Conservation (phyloP, 2,329 filamentous ascomycete species). For the Monilinia fructigena region DNA sequence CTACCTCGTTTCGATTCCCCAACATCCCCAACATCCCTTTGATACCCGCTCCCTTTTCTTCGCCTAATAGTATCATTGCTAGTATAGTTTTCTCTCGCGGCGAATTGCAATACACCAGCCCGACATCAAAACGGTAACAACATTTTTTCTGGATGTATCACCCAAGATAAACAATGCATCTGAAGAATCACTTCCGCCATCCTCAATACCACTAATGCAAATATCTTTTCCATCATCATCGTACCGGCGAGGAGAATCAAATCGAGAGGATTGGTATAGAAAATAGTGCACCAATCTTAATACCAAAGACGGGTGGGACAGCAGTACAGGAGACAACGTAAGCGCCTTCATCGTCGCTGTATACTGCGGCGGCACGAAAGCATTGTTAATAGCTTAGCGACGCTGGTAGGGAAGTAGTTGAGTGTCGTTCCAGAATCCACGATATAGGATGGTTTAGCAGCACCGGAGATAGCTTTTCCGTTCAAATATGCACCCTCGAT, state of each 20-base stretch:
- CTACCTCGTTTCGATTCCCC: background rate
- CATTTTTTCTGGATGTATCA: slow-evolving; percentile 49
- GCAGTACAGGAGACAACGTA: slow-evolving; percentile 47
- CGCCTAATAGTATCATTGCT: slow-evolving; percentile 22
- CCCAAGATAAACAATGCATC: slow-evolving; percentile 45
- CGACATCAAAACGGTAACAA: slow-evolving; percentile 51
- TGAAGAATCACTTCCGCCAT: slow-evolving; percentile 37
- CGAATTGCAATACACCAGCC: slow-evolving; percentile 49
- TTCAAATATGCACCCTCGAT: slow-evolving; percentile 25
- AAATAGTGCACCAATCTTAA: slow-evolving; percentile 43
- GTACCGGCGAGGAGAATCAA: slow-evolving; percentile 35
- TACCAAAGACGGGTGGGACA: slow-evolving; percentile 43
- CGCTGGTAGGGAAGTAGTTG: slow-evolving; percentile 43
- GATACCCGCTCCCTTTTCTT: background rate
- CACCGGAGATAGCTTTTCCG: slow-evolving; percentile 15
- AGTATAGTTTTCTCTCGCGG: slow-evolving; percentile 37
- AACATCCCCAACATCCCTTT: background rate
- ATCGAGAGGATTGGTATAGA: slow-evolving; percentile 38
- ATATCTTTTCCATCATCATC: slow-evolving; percentile 26
- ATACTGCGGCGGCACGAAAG: slow-evolving; percentile 45
- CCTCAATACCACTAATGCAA: slow-evolving; percentile 42
- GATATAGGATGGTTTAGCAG: slow-evolving; percentile 27
- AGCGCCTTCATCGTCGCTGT: slow-evolving; percentile 34
- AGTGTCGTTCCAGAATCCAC: slow-evolving; percentile 47
- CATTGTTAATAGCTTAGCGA: slow-evolving; percentile 43